Conservation (phyloP, 768 basidiomycete species). For the Auricularia sp. region DNA sequence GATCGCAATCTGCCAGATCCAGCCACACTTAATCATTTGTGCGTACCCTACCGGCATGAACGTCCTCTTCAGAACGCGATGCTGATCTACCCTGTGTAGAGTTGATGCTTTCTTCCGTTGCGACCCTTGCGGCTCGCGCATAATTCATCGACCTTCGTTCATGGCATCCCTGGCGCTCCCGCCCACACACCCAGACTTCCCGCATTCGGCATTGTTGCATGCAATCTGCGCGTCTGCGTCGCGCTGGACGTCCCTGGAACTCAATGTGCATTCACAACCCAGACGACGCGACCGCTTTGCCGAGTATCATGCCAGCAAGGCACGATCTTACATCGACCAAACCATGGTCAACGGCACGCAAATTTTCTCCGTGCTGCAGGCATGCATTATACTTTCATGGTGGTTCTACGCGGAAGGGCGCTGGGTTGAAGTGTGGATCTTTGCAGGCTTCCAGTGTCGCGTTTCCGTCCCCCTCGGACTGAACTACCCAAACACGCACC, state of each 20-base stretch:
- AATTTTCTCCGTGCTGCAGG: slow-evolving; percentile 80
- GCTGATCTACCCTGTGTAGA: slow-evolving; percentile 26
- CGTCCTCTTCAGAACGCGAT: background rate
- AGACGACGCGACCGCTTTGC: slow-evolving; percentile 76
- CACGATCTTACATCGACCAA: slow-evolving; percentile 77
- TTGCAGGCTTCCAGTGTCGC: slow-evolving; percentile 75
- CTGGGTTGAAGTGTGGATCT: slow-evolving; percentile 88
- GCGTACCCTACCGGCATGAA: slow-evolving; percentile 17
- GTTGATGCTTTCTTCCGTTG: slow-evolving; percentile 82
- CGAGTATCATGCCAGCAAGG: slow-evolving; percentile 78
- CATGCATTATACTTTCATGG: slow-evolving; percentile 79
- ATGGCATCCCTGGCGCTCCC: slow-evolving; percentile 68
- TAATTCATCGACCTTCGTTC: slow-evolving; percentile 75
- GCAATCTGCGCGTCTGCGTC: slow-evolving; percentile 88
- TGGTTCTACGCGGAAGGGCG: slow-evolving; percentile 86
- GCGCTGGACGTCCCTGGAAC: slow-evolving; percentile 65
- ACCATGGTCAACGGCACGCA: slow-evolving; percentile 86
- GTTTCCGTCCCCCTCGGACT: slow-evolving; percentile 72
- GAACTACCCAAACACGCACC: slow-evolving; percentile 69
- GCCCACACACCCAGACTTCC: slow-evolving; percentile 73
- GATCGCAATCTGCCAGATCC: slow-evolving; percentile 79
- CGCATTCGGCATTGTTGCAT: slow-evolving; percentile 82
- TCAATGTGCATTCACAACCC: slow-evolving; percentile 55
- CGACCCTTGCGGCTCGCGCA: slow-evolving; percentile 77
- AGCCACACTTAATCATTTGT: slow-evolving; percentile 65